Evolutionary conservation across 1,284 basidiomycete genomes (phyloP).

Genomic region (Phellinidium pouzarii): DNA sequence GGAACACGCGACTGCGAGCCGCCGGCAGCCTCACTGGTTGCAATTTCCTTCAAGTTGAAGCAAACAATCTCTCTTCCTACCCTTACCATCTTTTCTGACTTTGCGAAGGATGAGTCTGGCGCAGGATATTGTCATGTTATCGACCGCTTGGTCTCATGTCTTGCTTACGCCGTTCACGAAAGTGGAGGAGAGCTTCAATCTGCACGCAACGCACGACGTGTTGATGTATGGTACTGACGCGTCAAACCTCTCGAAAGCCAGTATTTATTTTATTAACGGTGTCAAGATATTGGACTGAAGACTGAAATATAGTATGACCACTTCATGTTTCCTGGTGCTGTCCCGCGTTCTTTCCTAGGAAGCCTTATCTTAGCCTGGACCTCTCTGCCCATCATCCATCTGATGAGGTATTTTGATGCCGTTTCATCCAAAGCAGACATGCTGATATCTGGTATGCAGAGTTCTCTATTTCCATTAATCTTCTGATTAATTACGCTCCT

Average conservation of each 20-base stretch:
- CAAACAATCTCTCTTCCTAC: not conserved
- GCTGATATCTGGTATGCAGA: constrained; percentile 60
- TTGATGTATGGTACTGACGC: constrained; percentile 64
- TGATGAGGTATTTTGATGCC: constrained; percentile 36
- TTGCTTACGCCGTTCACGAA: constrained; percentile 85
- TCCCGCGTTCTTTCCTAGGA: constrained; percentile 84
- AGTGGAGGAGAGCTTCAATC: constrained; percentile 95
- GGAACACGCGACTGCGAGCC: not conserved
- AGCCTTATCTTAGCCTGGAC: constrained; percentile 57
- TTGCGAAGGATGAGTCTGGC: constrained; percentile 32
- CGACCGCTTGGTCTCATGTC: constrained; percentile 59
- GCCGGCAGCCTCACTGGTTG: not conserved
- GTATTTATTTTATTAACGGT: constrained; percentile 21
- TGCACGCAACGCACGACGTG: constrained; percentile 89
- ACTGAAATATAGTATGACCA: constrained; percentile 73
- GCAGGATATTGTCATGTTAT: constrained; percentile 52
- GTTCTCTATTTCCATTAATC: constrained; percentile 19
- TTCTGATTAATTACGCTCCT: not conserved
- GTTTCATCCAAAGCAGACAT: constrained; percentile 49
- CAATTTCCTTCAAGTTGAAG: too few relatives aligned
- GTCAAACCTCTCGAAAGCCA: constrained; percentile 42
- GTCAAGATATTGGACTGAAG: not conserved
- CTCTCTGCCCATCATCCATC: constrained; percentile 38
- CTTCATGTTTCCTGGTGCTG: constrained; percentile 80
- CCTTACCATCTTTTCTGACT: too few relatives aligned